Evolutionary conservation across 2,329 filamentous ascomycete species (phyloP).

Genomic region (Neonectria neomacrospora): DNA sequence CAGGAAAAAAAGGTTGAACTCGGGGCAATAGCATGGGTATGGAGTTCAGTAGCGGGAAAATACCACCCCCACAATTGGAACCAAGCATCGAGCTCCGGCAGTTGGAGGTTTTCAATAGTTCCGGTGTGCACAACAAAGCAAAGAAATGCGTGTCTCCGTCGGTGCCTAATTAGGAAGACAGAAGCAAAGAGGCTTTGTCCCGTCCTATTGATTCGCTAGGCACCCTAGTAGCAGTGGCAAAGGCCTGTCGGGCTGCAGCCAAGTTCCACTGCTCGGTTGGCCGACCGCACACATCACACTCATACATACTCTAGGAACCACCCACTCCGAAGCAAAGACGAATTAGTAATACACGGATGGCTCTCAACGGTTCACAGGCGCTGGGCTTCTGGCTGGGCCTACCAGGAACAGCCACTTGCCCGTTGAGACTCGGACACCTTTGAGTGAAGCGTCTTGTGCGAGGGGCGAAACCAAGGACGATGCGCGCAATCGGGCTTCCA

Average conservation of each 20-base stretch:
- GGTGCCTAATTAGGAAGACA: background rate
- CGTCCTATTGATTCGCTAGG: background rate
- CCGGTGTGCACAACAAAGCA: conserved; percentile 20
- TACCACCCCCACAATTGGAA: conserved; percentile 12
- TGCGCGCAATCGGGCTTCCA: conserved; percentile 17
- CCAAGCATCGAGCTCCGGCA: conserved; percentile 4
- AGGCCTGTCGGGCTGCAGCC: background rate
- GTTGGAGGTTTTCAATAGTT: conserved; percentile 14
- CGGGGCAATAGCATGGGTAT: background rate
- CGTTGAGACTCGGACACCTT: conserved; percentile 16
- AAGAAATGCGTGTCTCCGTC: conserved; percentile 8
- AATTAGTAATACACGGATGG: background rate
- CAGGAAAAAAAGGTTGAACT: conserved; percentile 15
- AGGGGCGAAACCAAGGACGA: conserved; percentile 10
- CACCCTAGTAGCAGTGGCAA: background rate
- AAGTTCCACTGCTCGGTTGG: background rate
- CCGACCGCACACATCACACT: background rate
- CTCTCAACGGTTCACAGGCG: conserved; percentile 13
- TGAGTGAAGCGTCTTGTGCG: background rate
- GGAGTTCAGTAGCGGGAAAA: conserved; percentile 18
- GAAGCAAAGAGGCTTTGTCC: background rate
- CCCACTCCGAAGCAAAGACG: background rate
- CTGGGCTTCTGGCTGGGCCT: conserved; percentile 18
- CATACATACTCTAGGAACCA: background rate
- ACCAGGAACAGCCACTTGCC: conserved; percentile 13